phyloP scores from a whole-genome alignment of 345 rosid species.

The Boechera divaricarpa region DNA sequence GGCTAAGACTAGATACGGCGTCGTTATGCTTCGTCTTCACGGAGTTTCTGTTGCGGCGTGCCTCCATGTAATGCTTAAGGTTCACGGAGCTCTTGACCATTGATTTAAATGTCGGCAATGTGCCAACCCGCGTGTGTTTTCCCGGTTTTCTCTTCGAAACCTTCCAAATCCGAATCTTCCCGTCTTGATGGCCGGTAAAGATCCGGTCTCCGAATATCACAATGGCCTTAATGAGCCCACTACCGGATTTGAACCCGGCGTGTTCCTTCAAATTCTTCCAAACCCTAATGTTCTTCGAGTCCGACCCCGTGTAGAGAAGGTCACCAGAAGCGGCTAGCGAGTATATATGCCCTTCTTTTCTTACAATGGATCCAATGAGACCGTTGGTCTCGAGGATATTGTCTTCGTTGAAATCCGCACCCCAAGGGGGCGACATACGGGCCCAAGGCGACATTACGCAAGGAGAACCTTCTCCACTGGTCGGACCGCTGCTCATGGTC shows the following conservation, averaged over 20 bases:
- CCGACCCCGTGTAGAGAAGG: conserved; percentile 73
- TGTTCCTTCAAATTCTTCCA: conserved; percentile 70
- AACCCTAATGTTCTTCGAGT: conserved; percentile 72
- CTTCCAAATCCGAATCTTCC: conserved; percentile 73
- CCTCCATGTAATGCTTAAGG: conserved; percentile 59
- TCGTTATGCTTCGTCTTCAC: conserved; percentile 66
- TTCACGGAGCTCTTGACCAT: conserved; percentile 62
- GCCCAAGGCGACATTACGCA: conserved; percentile 68
- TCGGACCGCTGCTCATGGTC: conserved; percentile 43
- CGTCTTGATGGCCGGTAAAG: conserved; percentile 76
- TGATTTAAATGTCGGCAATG: conserved; percentile 59
- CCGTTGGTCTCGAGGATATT: conserved; percentile 49
- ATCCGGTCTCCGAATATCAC: conserved; percentile 48
- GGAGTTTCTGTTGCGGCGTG: conserved; percentile 52
- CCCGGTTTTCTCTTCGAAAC: conserved; percentile 49
- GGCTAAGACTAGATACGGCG: conserved; percentile 64
- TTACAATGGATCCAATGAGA: conserved; percentile 61
- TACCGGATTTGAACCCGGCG: conserved; percentile 63
- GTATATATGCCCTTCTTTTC: conserved; percentile 75
- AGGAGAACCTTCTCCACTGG: conserved; percentile 67
- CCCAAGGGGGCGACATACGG: conserved; percentile 55
- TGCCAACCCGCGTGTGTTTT: conserved; percentile 54
- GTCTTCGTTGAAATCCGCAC: conserved; percentile 26
- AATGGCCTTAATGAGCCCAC: conserved; percentile 66
- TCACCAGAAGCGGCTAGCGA: conserved; percentile 67